Evolutionary conservation across 2,329 filamentous ascomycete genomes (phyloP).

Genomic region (Truncatella angustata): DNA sequence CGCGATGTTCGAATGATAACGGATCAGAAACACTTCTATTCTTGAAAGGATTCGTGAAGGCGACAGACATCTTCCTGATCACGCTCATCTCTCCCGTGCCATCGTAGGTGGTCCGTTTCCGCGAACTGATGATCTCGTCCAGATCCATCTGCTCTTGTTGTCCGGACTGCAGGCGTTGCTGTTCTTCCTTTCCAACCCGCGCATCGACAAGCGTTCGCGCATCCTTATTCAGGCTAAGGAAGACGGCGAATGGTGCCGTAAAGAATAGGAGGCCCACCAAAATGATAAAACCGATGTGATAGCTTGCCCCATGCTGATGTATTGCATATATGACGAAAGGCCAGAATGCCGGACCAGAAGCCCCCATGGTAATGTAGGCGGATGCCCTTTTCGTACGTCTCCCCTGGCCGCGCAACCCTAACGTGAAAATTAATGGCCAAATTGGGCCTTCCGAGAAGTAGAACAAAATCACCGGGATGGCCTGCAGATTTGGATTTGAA

Average conservation of each 20-base stretch:
- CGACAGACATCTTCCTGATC: conserved; percentile 22
- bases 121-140: conserved; percentile 35
- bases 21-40: conserved; percentile 19
- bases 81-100: conserved; percentile 19
- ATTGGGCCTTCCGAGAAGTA: conserved; percentile 81
- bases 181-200: conserved; percentile 30
- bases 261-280: conserved; percentile 52
- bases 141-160: conserved; percentile 43
- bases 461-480: conserved; percentile 65
- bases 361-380: conserved; percentile 74
- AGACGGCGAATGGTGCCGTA: conserved; percentile 47
- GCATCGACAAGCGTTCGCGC: conserved; percentile 45
- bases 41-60: conserved; percentile 15
- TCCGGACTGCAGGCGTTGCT: conserved; percentile 28
- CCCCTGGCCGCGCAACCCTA: conserved; percentile 77
- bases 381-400: conserved; percentile 77
- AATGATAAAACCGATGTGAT: conserved; percentile 64
- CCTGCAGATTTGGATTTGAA: conserved; percentile 45
- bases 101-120: conserved; percentile 20
- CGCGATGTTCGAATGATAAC: conserved; percentile 20
- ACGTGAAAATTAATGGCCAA: conserved; percentile 78
- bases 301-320: conserved; percentile 55
- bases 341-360: conserved; percentile 70
- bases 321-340: conserved; percentile 73
- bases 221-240: conserved; percentile 44